Percentiles rank a stretch among this genome's conserved stretches.
Conservation (phyloP, 495 filamentous ascomycete species). For the Talaromyces nanjingensis region DNA sequence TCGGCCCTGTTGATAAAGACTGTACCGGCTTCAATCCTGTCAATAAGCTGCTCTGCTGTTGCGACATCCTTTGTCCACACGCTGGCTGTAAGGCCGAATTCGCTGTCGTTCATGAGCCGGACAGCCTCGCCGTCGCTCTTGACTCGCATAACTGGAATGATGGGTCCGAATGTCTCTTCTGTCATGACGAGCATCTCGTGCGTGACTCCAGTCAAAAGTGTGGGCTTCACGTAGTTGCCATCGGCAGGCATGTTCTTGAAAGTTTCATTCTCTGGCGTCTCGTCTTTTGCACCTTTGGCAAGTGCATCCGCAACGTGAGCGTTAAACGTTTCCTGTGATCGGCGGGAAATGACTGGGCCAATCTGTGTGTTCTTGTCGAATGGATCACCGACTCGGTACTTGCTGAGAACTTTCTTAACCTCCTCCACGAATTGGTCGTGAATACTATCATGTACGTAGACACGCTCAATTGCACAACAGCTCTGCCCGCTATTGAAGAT, state of each 20-base stretch:
- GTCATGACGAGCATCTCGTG: slow-evolving; percentile 88
- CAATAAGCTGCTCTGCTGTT: slow-evolving; percentile 68
- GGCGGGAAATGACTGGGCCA: slow-evolving; percentile 80
- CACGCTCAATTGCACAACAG: slow-evolving; percentile 86
- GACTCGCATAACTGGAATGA: slow-evolving; percentile 93
- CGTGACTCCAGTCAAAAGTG: slow-evolving; percentile 71
- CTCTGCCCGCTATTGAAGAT: slow-evolving; percentile 97
- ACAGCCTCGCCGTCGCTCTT: slow-evolving; percentile 76
- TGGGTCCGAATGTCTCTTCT: slow-evolving; percentile 93
- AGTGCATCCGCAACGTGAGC: slow-evolving; percentile 80
- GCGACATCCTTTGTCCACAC: slow-evolving; percentile 92
- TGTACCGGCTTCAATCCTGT: slow-evolving; percentile 85
- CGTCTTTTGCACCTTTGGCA: slow-evolving; percentile 71
- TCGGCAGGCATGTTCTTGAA: slow-evolving; percentile 60
- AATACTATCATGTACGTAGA: slow-evolving; percentile 83
- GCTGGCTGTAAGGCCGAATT: slow-evolving; percentile 92
- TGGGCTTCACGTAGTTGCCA: slow-evolving; percentile 83
- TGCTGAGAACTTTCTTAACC: slow-evolving; percentile 71
- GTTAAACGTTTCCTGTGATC: slow-evolving; percentile 66
- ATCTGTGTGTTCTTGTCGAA: slow-evolving; percentile 69
- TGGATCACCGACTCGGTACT: slow-evolving; percentile 86
- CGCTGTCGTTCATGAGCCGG: slow-evolving; percentile 85
- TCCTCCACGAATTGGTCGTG: slow-evolving; percentile 75
- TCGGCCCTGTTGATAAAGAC: slow-evolving; percentile 96
- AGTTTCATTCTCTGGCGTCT: slow-evolving; percentile 73